Base-by-base conservation (phyloP, 2,329 filamentous ascomycete genomes). In the Pseudogymnoascus sp. region DNA sequence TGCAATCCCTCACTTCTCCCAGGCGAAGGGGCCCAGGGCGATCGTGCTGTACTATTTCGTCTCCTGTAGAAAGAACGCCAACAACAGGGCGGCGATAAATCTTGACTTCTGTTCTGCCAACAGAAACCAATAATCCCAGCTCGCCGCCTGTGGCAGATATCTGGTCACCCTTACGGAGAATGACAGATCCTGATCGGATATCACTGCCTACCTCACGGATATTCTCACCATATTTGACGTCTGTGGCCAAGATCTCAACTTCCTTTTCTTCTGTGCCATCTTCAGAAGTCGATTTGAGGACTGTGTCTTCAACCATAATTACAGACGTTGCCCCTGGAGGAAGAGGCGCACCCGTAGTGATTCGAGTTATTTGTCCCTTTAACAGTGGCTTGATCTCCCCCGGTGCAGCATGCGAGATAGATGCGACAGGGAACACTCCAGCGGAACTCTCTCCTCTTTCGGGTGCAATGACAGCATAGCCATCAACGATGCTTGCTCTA, bases 221-320 rank as follows among this genome's bases (percentile, higher is more conserved):
- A 67, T 99, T 99, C 73, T 97, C 92, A 18, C 89, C 90, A 2
- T 84, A 77, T 61, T 84, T 84, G 59, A 97, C 85, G 7, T 84
- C 84, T 28, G 87, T 85, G 0, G 91, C 91, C 1, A 96, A 78
- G 38, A 99, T 92, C 73, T 96, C 90, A 2, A 99, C 84, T 65
- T 92, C 89, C 59, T 87, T 87, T 74, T 99, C 94, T 76, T 99
- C 94, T 60, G 81, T 81, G 0, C 87, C 90, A 68, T 96, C 90
- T 0, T 89, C 86, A 0, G 91, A 94, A 75, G 84, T 85, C 1
- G 84, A 86, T 65, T 83, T 85, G 4, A 99, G 79, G 0, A 87
- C 77, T 0, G 94, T 99, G 71, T 97, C 94, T 76, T 99, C 94
- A 0, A 99, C 94, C 91, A 95, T 97, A 56, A 97, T 88, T 4